Conservation (phyloP, 768 basidiomycete genomes). For the Lactifluus piperatus region DNA sequence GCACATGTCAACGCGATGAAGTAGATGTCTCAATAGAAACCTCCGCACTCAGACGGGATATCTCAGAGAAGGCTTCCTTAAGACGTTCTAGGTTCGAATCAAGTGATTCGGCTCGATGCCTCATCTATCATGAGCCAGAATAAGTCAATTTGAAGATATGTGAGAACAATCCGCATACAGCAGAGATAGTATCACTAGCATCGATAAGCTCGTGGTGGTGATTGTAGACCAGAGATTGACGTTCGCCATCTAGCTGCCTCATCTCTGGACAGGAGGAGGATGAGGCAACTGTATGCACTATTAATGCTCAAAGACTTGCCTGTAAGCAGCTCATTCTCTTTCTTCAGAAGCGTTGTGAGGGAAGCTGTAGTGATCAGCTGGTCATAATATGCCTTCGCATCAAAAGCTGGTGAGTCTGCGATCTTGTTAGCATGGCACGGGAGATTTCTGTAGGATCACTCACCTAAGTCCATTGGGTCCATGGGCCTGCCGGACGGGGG, state of each 20-base stretch:
- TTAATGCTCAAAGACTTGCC: slow-evolving; percentile 34
- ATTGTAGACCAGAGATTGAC: slow-evolving; percentile 89
- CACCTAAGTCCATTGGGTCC: slow-evolving; percentile 81
- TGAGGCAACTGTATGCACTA: neutral
- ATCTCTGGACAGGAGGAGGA: slow-evolving; percentile 50
- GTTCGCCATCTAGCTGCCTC: slow-evolving; percentile 74
- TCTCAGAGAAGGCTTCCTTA: slow-evolving; percentile 75
- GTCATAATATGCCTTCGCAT: slow-evolving; percentile 78
- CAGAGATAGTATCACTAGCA: slow-evolving; percentile 85
- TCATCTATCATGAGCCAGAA: slow-evolving; percentile 54
- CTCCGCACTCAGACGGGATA: slow-evolving; percentile 68
- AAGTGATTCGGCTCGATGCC: slow-evolving; percentile 74
- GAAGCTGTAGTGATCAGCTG: slow-evolving; percentile 78
- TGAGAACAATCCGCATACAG: slow-evolving; percentile 37
- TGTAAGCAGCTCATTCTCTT: slow-evolving; percentile 72
- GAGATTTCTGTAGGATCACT: slow-evolving; percentile 19
- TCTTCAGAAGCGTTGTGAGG: slow-evolving; percentile 61
- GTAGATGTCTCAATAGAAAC: slow-evolving; percentile 39
- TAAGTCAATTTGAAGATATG: neutral
- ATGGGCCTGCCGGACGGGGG: slow-evolving; percentile 44
- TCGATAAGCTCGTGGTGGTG: slow-evolving; percentile 94
- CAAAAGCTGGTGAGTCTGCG: slow-evolving; percentile 72
- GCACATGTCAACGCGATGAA: neutral
- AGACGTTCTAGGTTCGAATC: slow-evolving; percentile 80
- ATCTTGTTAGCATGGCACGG: slow-evolving; percentile 1